Conservation (phyloP, 352 stramenopile species). For the Phytophthora aleatoria region DNA sequence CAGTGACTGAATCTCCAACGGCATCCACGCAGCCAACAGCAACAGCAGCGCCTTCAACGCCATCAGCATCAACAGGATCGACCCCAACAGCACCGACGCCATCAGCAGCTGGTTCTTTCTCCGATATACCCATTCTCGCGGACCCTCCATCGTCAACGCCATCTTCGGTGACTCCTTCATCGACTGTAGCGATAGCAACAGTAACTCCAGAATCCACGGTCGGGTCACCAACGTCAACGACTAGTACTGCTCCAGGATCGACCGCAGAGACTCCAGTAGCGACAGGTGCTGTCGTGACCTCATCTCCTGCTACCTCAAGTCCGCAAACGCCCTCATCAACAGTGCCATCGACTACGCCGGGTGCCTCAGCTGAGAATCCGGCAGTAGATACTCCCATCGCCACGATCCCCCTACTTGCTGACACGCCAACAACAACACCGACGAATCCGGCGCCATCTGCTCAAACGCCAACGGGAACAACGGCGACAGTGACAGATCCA, state of each 20-base stretch:
- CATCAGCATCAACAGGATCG: slow-evolving; percentile 1
- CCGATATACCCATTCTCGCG: slow-evolving; percentile 19
- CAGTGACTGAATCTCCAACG: slow-evolving; percentile 5
- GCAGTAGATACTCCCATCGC: slow-evolving; percentile 6
- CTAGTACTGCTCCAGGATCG: not conserved
- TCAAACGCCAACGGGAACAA: too few species aligned
- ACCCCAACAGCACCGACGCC: slow-evolving; percentile 1
- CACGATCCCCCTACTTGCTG: slow-evolving; percentile 10
- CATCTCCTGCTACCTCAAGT: slow-evolving; percentile 6
- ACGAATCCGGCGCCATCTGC: too few species aligned
- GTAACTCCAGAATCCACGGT: not conserved
- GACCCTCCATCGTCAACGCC: slow-evolving; percentile 12
- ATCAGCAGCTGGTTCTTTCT: slow-evolving; percentile 1
- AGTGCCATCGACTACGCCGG: slow-evolving; percentile 5
- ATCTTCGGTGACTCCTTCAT: slow-evolving; percentile 7
- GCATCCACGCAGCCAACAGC: not conserved
- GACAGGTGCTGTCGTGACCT: not conserved
- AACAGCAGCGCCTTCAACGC: slow-evolving; percentile 4
- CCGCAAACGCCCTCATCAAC: slow-evolving; percentile 2
- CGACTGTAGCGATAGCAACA: not conserved
- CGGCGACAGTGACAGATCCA: not conserved
- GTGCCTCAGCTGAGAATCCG: slow-evolving; percentile 1
- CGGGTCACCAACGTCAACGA: not conserved
- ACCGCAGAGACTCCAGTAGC: slow-evolving; percentile 3
- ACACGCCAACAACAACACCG: slow-evolving; percentile 6